Evolutionary conservation across 2,329 filamentous ascomycete species (phyloP).

Genomic region (Botrytis sinoallii): DNA sequence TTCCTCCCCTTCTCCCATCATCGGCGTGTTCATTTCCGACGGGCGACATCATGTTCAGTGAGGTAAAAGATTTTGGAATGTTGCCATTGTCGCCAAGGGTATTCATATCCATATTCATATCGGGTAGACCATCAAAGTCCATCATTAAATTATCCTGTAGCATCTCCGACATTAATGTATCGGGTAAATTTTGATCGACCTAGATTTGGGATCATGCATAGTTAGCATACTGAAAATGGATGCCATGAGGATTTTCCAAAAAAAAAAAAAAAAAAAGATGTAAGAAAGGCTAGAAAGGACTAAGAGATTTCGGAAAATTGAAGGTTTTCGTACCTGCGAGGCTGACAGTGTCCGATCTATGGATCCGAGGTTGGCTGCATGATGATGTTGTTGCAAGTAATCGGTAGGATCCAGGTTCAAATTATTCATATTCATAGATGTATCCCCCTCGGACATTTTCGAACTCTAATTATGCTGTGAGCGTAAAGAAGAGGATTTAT

Average conservation of each 20-base stretch:
- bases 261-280: background rate
- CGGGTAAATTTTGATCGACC: constrained; percentile 26
- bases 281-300: background rate
- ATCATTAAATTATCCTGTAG: constrained; percentile 45
- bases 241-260: background rate
- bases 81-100: constrained; percentile 29
- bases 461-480: background rate
- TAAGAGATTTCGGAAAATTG: background rate
- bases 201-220: constrained; percentile 18
- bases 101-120: constrained; percentile 44
- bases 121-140: constrained; percentile 41
- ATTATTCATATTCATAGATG: constrained; percentile 27
- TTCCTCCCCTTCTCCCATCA: constrained; percentile 14
- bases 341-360: constrained; percentile 25
- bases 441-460: constrained; percentile 28
- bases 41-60: constrained; percentile 27
- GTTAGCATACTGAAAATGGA: background rate
- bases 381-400: constrained; percentile 27
- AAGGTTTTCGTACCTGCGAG: constrained; percentile 31
- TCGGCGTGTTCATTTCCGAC: constrained; percentile 25
- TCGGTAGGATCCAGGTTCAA: constrained; percentile 29
- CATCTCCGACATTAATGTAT: constrained; percentile 41
- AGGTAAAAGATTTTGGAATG: constrained; percentile 33
- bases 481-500: background rate
- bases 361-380: constrained; percentile 25